These are phyloP conservation scores for Caryocar brasiliense DNA, from an alignment of 441 rosid species.

Conservation along the genomic window DNA sequence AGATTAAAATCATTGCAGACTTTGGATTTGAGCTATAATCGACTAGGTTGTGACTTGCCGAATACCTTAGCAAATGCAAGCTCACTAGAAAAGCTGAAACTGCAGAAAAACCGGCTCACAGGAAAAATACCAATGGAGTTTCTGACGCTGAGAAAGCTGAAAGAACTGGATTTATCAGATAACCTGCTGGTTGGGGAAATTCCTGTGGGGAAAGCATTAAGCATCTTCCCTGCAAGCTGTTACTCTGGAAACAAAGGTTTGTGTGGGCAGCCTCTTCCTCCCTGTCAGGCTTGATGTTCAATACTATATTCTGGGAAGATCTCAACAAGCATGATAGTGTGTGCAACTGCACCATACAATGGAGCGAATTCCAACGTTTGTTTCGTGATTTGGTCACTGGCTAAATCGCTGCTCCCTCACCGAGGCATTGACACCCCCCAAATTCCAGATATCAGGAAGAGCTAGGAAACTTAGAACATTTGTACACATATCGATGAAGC, in stretches of 20 bases:
- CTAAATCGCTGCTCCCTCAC: too few relatives aligned
- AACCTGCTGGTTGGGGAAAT: slow-evolving; percentile 41
- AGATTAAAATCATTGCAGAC: slow-evolving; percentile 14
- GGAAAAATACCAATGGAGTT: slow-evolving; percentile 34
- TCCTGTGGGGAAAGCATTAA: slow-evolving; percentile 35
- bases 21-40: slow-evolving; percentile 35
- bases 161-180: slow-evolving; percentile 35
- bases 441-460: too few relatives aligned
- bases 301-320: not conserved
- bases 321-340: too few relatives aligned
- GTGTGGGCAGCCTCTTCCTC: slow-evolving; percentile 44
- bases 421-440: too few relatives aligned
- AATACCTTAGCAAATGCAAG: slow-evolving; percentile 27
- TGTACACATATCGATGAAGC: too few relatives aligned
- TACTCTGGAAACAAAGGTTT: slow-evolving; percentile 42
- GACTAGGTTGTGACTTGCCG: slow-evolving; percentile 24
- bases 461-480: too few relatives aligned
- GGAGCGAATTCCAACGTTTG: too few relatives aligned
- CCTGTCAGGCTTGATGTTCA: slow-evolving; percentile 21
- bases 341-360: too few relatives aligned
- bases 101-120: slow-evolving; percentile 34
- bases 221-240: slow-evolving; percentile 33
- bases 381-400: too few relatives aligned
- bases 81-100: slow-evolving; percentile 31
- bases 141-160: slow-evolving; percentile 33